Conservation (phyloP, 768 basidiomycete species). For the Phanerochaete carnosa region DNA sequence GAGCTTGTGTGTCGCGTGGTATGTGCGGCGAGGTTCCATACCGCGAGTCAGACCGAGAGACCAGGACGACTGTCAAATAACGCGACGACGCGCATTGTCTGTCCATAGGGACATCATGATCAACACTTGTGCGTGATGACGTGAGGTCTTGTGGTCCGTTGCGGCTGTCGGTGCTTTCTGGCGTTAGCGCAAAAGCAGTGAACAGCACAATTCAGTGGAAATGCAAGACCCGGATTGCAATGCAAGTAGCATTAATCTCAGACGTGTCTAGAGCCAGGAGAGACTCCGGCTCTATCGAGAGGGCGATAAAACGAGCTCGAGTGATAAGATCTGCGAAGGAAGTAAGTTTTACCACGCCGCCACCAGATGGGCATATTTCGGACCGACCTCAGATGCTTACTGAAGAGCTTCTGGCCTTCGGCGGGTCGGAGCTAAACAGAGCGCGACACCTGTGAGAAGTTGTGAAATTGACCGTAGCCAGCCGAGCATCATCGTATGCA, state of each 20-base stretch:
- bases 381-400: too few relatives aligned
- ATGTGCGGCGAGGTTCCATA: background rate
- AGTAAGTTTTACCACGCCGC: too few relatives aligned
- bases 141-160: background rate
- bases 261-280: background rate
- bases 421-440: background rate
- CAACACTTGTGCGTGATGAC: background rate
- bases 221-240: too few relatives aligned
- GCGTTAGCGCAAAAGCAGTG: background rate
- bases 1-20: background rate
- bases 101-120: background rate
- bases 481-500: too few relatives aligned
- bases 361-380: too few relatives aligned
- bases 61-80: background rate
- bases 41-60: background rate
- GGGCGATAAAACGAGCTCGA: background rate
- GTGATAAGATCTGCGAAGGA: background rate
- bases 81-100: background rate
- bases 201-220: background rate
- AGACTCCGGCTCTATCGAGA: background rate
- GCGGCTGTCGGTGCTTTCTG: background rate
- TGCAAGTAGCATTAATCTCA: too few relatives aligned
- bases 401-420: too few relatives aligned
- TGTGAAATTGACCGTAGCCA: too few relatives aligned
- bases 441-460: background rate